These are phyloP conservation scores for Whalleya microplaca DNA, from an alignment of 2,329 filamentous ascomycete species.

Conservation along the genomic window DNA sequence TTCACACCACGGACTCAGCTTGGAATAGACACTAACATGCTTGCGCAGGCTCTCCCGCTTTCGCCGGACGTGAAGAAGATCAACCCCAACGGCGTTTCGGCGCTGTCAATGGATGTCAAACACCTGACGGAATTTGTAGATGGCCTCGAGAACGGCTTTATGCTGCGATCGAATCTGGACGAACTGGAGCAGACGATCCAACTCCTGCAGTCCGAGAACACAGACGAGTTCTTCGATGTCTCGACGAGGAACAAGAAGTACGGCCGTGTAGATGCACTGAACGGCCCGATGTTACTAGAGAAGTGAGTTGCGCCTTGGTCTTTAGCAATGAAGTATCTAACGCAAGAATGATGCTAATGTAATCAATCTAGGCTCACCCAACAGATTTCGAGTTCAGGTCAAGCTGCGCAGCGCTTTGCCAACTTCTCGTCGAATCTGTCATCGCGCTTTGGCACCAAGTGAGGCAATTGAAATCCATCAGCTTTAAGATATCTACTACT, in stretches of 20 bases:
- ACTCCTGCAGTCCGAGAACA: constrained; percentile 83
- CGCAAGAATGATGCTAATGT: constrained; percentile 29
- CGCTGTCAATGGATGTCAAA: constrained; percentile 79
- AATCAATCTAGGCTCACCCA: constrained; percentile 60
- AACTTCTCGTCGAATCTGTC: constrained; percentile 77
- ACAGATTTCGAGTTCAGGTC: constrained; percentile 60
- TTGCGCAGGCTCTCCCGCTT: constrained; percentile 69
- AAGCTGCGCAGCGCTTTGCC: constrained; percentile 66
- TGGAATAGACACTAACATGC: constrained; percentile 10
- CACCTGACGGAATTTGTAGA: constrained; percentile 88
- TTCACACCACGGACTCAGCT: not conserved
- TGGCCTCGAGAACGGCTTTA: constrained; percentile 80
- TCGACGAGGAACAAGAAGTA: constrained; percentile 91
- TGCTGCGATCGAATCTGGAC: constrained; percentile 85
- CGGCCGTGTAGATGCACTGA: constrained; percentile 86
- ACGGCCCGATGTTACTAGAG: constrained; percentile 86
- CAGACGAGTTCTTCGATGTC: constrained; percentile 97
- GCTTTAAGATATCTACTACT: not conserved
- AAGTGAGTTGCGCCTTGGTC: constrained; percentile 62
- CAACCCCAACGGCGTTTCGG: constrained; percentile 81
- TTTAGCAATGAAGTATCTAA: no score
- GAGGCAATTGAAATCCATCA: constrained; percentile 27
- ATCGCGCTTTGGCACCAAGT: constrained; percentile 68
- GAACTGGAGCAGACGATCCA: constrained; percentile 92
- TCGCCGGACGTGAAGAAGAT: constrained; percentile 81